Percentiles rank a stretch among this genome's conserved stretches.
These are phyloP conservation scores for Magnusiomyces tetraspermus DNA, from an alignment of 1,139 yeast genomes.

Conservation along the genomic window DNA sequence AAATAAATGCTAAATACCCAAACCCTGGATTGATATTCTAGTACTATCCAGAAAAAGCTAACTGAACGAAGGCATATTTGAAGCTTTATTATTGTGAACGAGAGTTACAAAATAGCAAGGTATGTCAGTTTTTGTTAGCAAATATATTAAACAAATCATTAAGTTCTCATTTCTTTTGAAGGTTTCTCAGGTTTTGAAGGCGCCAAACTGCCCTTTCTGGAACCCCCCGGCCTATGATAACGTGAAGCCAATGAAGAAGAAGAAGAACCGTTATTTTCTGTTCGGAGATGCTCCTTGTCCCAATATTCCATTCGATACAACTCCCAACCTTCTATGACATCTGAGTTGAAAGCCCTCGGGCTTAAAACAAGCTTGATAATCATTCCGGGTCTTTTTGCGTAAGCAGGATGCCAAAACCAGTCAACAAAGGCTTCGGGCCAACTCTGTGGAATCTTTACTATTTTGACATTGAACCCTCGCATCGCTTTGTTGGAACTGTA, in stretches of 20 bases:
- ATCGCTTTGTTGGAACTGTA: slow-evolving; percentile 79
- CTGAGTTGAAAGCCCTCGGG: slow-evolving; percentile 73
- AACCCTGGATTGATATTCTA: too few species aligned
- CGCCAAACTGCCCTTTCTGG: too few species aligned
- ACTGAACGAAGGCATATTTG: too few species aligned
- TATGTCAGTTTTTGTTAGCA: neutral
- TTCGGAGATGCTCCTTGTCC: slow-evolving; percentile 73
- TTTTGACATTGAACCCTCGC: slow-evolving; percentile 66
- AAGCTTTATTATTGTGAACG: too few species aligned
- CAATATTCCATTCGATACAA: slow-evolving; percentile 87
- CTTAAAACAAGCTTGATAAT: slow-evolving; percentile 62
- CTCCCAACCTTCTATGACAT: slow-evolving; percentile 92
- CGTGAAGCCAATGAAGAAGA: too few species aligned
- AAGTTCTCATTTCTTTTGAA: too few species aligned
- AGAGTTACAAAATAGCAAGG: too few species aligned
- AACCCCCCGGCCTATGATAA: too few species aligned
- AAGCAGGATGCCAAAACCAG: slow-evolving; percentile 24
- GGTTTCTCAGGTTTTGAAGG: too few species aligned
- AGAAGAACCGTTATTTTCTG: slow-evolving; percentile 3
- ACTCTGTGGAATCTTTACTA: slow-evolving; percentile 61
- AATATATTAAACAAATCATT: too few species aligned
- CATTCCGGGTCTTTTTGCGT: slow-evolving; percentile 21
- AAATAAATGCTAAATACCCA: too few species aligned
- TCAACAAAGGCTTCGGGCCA: slow-evolving; percentile 38
- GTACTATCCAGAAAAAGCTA: too few species aligned